Evolutionary conservation across 495 filamentous ascomycete genomes (phyloP).

Genomic region (Evernia prunastri): DNA sequence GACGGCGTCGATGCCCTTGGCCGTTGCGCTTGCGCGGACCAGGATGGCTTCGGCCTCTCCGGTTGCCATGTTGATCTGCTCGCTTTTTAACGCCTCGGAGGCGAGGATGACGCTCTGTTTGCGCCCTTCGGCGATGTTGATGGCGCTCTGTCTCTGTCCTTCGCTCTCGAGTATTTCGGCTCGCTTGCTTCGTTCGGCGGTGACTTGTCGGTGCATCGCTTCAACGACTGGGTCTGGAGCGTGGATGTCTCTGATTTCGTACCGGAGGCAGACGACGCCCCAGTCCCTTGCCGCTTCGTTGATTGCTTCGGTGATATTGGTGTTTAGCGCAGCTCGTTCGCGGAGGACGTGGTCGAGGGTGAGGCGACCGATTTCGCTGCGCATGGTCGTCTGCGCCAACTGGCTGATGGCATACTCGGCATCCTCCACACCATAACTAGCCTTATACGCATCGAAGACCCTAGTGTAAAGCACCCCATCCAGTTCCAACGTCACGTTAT

Average conservation of each 20-base stretch:
- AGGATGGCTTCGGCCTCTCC: slow-evolving; percentile 94
- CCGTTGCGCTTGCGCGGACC: slow-evolving; percentile 78
- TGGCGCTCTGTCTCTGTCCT: slow-evolving; percentile 89
- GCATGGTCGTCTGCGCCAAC: slow-evolving; percentile 97
- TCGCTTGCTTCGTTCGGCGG: slow-evolving; percentile 90
- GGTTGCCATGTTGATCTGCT: slow-evolving; percentile 83
- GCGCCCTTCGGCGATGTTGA: slow-evolving; percentile 95
- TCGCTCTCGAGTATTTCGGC: slow-evolving; percentile 96
- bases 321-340: slow-evolving; percentile 90
- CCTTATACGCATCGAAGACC: slow-evolving; percentile 96
- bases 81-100: slow-evolving; percentile 81
- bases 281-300: slow-evolving; percentile 96
- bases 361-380: slow-evolving; percentile 92
- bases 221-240: slow-evolving; percentile 86
- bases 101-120: slow-evolving; percentile 95
- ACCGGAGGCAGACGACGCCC: slow-evolving; percentile 92
- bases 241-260: slow-evolving; percentile 98
- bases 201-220: slow-evolving; percentile 97
- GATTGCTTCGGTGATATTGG: slow-evolving; percentile 94
- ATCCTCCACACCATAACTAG: slow-evolving; percentile 97
- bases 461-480: slow-evolving; percentile 93
- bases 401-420: slow-evolving; percentile 98
- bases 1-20: slow-evolving; percentile 79
- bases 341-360: slow-evolving; percentile 96
- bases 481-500: slow-evolving; percentile 94